A percentile compares a stretch with the other conserved stretches of the same genome.
phyloP scores from a whole-genome alignment of 225 moss, liverwort and hornwort species.

The Pseudisothecium myosuroides region DNA sequence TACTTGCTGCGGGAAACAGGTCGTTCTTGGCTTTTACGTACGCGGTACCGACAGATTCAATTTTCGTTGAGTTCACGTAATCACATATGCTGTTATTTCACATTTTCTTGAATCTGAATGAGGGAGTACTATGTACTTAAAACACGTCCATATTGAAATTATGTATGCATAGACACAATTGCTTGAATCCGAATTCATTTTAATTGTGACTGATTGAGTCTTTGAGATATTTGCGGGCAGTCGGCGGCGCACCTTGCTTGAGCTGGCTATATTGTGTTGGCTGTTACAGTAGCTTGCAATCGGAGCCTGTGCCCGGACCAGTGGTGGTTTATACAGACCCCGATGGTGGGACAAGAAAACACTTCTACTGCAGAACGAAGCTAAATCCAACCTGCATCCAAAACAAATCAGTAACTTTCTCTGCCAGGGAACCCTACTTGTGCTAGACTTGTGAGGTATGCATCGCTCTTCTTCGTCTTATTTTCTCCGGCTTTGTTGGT shows the following conservation, averaged over 20 bases:
- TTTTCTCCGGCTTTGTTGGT: no score
- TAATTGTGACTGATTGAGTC: background rate
- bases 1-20: background rate
- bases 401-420: background rate
- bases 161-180: background rate
- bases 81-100: background rate
- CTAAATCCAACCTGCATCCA: background rate
- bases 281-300: background rate
- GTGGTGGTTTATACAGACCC: background rate
- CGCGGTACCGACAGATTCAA: background rate
- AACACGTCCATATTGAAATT: background rate
- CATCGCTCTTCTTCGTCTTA: background rate
- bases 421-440: background rate
- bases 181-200: background rate
- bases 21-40: background rate
- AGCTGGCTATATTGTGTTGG: background rate
- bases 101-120: background rate
- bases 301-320: background rate
- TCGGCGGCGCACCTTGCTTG: background rate
- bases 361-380: background rate
- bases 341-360: background rate
- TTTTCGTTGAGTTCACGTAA: background rate
- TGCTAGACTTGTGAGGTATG: background rate
- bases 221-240: background rate
- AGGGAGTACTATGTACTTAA: background rate